These are phyloP conservation scores for Teunomyces cretensis DNA, from an alignment of 805 yeast genomes.

Conservation along the genomic window DNA sequence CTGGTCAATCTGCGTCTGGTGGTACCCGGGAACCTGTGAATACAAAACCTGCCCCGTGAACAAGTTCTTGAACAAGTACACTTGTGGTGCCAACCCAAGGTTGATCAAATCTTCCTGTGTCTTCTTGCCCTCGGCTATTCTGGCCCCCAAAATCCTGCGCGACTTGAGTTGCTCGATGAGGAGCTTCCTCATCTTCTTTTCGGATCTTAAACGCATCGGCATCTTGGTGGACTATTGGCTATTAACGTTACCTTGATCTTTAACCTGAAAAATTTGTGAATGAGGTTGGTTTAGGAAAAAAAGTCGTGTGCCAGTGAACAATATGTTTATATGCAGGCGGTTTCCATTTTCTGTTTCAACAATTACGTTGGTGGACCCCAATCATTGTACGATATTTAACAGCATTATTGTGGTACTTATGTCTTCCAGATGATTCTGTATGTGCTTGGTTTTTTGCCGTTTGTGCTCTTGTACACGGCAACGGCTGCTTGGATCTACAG, in stretches of 20 bases:
- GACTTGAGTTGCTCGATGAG: constrained; percentile 46
- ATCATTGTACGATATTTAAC: too few species aligned
- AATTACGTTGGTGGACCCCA: too few species aligned
- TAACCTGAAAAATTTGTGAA: constrained; percentile 1
- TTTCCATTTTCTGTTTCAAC: background rate
- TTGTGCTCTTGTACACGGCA: constrained; percentile 12
- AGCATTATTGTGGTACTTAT: background rate
- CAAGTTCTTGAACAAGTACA: constrained; percentile 77
- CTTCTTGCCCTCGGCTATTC: constrained; percentile 41
- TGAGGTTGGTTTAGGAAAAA: background rate
- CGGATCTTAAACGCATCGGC: constrained; percentile 43
- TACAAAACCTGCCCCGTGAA: constrained; percentile 89
- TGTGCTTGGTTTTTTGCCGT: constrained; percentile 12
- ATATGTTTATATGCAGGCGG: background rate
- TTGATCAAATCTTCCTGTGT: constrained; percentile 30
- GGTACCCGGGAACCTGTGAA: constrained; percentile 75
- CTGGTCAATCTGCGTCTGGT: constrained; percentile 57
- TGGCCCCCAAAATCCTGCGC: constrained; percentile 42
- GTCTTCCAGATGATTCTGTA: constrained; percentile 3
- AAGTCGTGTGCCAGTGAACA: constrained; percentile 2
- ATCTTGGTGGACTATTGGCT: constrained; percentile 17
- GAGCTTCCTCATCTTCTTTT: constrained; percentile 47
- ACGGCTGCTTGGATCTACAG: constrained; percentile 19
- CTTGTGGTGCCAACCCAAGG: constrained; percentile 77
- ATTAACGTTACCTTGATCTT: constrained; percentile 2